A percentile compares a stretch with the other conserved stretches of the same genome.
Evolutionary conservation across 1,284 basidiomycete genomes (phyloP).

Genomic region (Pisolithus thermaeus): DNA sequence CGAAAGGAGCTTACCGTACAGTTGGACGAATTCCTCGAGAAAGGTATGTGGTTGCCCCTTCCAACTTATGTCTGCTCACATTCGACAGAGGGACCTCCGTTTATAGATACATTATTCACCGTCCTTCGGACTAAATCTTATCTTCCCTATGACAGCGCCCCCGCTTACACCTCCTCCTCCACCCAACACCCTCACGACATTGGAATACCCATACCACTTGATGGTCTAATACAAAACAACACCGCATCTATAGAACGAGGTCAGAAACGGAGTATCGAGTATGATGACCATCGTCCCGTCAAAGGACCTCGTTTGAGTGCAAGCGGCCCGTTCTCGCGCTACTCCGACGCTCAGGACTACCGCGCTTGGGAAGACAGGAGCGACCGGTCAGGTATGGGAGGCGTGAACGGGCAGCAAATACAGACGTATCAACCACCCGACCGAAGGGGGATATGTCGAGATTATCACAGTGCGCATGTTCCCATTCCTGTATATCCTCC

Average conservation of each 20-base stretch:
- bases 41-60: conserved; percentile 45
- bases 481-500: background rate
- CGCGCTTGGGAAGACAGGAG: conserved; percentile 35
- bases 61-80: conserved; percentile 10
- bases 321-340: conserved; percentile 60
- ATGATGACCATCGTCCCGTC: conserved; percentile 57
- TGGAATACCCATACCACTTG: conserved; percentile 75
- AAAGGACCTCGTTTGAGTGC: conserved; percentile 64
- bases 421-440: conserved; percentile 64
- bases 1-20: conserved; percentile 72
- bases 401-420: conserved; percentile 43
- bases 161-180: conserved; percentile 27
- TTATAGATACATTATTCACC: conserved; percentile 82
- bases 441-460: conserved; percentile 71
- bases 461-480: conserved; percentile 79
- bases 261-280: conserved; percentile 58
- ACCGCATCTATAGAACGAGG: conserved; percentile 44
- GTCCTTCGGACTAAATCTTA: conserved; percentile 79
- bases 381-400: conserved; percentile 25
- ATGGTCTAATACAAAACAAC: conserved; percentile 48
- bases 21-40: conserved; percentile 89
- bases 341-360: conserved; percentile 40
- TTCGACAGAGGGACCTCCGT: conserved; percentile 61
- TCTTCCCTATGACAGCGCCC: conserved; percentile 55
- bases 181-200: conserved; percentile 40